Conservation (phyloP, 192 early-diverging fungal species). For the Haplosporangium gracile region DNA sequence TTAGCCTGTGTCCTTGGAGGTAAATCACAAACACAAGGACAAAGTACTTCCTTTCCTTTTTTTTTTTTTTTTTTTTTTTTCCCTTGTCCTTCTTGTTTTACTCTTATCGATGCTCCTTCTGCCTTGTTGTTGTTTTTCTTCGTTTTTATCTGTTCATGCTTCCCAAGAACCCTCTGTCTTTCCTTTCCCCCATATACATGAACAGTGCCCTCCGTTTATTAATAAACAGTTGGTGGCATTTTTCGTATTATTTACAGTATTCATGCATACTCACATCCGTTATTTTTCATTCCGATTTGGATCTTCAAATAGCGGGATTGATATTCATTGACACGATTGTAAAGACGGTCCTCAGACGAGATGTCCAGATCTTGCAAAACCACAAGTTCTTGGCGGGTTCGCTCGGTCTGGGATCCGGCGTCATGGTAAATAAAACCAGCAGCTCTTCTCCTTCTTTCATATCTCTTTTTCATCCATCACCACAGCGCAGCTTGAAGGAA, state of each 20-base stretch:
- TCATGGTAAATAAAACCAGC: slow-evolving; percentile 42
- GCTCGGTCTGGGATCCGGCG: slow-evolving; percentile 56
- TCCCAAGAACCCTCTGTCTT: not conserved
- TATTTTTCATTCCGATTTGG: not conserved
- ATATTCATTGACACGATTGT: slow-evolving; percentile 57
- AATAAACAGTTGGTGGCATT: not conserved
- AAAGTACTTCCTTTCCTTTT: not conserved
- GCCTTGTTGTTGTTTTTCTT: not conserved
- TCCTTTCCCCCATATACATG: not conserved
- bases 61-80: not conserved
- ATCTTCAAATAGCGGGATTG: slow-evolving; percentile 38
- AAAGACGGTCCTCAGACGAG: slow-evolving; percentile 34
- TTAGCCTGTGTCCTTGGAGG: slow-evolving; percentile 61
- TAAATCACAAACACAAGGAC: slow-evolving; percentile 6
- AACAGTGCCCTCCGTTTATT: not conserved
- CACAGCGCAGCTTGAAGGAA: not conserved
- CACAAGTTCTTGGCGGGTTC: slow-evolving; percentile 58
- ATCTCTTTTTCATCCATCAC: not conserved
- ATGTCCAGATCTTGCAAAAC: slow-evolving; percentile 51
- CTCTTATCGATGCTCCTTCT: not conserved
- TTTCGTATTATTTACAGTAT: not conserved
- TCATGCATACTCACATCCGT: not conserved
- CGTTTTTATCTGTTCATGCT: not conserved
- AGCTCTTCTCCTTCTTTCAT: not conserved
- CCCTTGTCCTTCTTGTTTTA: not conserved